A percentile compares a stretch with the other conserved stretches of the same genome.
phyloP scores from a whole-genome alignment of 2,329 filamentous ascomycete genomes.

The Cytospora schulzeri region DNA sequence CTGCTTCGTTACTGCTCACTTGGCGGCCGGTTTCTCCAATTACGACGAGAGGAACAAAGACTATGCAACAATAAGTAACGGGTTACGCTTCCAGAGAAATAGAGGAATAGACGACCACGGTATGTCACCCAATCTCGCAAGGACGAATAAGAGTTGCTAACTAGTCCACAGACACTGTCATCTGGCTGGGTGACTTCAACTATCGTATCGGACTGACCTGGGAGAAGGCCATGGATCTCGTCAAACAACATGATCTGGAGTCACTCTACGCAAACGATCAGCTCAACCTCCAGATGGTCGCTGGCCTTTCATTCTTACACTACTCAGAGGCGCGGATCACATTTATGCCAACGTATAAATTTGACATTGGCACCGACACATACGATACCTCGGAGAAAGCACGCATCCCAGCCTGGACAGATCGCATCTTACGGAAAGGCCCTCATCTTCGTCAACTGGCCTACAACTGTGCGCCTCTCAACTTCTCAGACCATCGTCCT shows the following conservation, averaged over 20 bases:
- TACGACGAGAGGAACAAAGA: constrained; percentile 95
- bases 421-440: constrained; percentile 87
- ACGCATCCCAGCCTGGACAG: constrained; percentile 95
- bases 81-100: constrained; percentile 88
- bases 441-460: constrained; percentile 77
- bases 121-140: constrained; percentile 34
- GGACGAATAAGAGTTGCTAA: constrained; percentile 29
- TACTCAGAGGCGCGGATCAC: constrained; percentile 88
- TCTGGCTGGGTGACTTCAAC: constrained; percentile 98
- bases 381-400: constrained; percentile 97
- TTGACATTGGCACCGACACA: constrained; percentile 80
- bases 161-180: constrained; percentile 61
- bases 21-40: constrained; percentile 94
- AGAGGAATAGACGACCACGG: constrained; percentile 89
- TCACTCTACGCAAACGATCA: constrained; percentile 90
- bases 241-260: constrained; percentile 73
- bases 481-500: constrained; percentile 94
- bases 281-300: constrained; percentile 96
- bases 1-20: constrained; percentile 94
- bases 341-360: constrained; percentile 95
- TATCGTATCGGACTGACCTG: constrained; percentile 88
- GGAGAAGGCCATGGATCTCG: constrained; percentile 74
- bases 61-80: constrained; percentile 84
- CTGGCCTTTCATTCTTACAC: constrained; percentile 83
- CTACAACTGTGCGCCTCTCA: constrained; percentile 80